phyloP scores from a whole-genome alignment of 139 green algal species.

The Tetraselmis chui region DNA sequence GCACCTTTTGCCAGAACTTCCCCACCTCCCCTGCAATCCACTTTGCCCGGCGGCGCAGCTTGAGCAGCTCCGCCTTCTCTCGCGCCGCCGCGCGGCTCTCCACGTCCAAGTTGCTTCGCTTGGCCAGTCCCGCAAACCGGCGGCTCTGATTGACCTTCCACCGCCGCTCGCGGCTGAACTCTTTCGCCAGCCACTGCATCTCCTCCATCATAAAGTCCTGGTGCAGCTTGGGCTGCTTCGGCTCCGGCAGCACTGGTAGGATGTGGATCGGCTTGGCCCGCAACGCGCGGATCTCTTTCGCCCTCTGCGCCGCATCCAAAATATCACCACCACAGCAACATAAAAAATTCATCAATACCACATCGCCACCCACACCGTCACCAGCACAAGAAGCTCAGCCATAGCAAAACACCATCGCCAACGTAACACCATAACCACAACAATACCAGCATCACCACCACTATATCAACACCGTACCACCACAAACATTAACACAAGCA shows the following conservation, averaged over 20 bases:
- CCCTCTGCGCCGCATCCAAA: neutral
- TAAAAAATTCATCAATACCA: no score
- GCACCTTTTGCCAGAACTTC: constrained; percentile 46
- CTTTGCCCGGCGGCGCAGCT: constrained; percentile 29
- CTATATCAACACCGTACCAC: no score
- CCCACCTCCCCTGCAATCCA: constrained; percentile 63
- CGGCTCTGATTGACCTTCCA: constrained; percentile 53
- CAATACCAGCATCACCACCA: no score
- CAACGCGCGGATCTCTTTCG: neutral
- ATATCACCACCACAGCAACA: no score
- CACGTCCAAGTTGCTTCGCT: constrained; percentile 62
- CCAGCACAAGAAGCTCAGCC: no score
- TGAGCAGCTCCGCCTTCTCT: constrained; percentile 33
- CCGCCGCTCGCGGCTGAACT: constrained; percentile 53
- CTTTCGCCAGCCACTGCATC: constrained; percentile 93
- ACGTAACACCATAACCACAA: no score
- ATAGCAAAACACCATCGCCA: no score
- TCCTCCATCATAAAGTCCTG: constrained; percentile 94
- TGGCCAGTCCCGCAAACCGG: constrained; percentile 42
- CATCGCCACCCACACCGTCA: no score
- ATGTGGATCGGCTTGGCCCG: neutral
- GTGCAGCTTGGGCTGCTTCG: constrained; percentile 64
- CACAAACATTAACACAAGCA: no score
- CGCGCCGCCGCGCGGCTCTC: constrained; percentile 44
- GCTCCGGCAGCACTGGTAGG: constrained; percentile 24